Percentiles rank a stretch among this genome's conserved stretches.
Conservation (phyloP, 306 rosid genomes). For the Gastrolobium villosum region DNA sequence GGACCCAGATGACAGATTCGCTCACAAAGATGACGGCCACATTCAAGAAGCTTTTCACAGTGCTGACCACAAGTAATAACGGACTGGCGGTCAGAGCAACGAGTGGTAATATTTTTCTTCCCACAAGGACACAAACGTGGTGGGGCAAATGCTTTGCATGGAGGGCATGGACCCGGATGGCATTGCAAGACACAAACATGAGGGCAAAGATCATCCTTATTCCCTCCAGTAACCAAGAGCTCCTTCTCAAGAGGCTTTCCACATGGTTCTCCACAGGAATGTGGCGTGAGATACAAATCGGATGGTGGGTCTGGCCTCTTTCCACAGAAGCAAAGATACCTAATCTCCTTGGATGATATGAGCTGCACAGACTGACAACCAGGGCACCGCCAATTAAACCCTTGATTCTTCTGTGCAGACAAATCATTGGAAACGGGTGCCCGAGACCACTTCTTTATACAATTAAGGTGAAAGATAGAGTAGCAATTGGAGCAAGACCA, state of each 20-base stretch:
- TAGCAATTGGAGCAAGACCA: slow-evolving; percentile 93
- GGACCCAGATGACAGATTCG: slow-evolving; percentile 78
- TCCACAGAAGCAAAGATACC: slow-evolving; percentile 81
- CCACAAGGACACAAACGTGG: slow-evolving; percentile 85
- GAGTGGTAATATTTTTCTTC: slow-evolving; percentile 74
- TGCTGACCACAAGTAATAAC: slow-evolving; percentile 76
- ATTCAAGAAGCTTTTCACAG: slow-evolving; percentile 79
- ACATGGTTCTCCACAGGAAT: slow-evolving; percentile 93
- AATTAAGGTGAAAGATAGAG: slow-evolving; percentile 84
- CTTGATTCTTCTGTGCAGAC: slow-evolving; percentile 74
- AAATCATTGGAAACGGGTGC: slow-evolving; percentile 80
- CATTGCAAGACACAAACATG: slow-evolving; percentile 95
- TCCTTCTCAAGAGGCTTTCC: slow-evolving; percentile 81
- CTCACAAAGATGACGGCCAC: slow-evolving; percentile 76
- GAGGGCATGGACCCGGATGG: slow-evolving; percentile 97
- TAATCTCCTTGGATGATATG: slow-evolving; percentile 69
- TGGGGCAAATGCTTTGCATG: slow-evolving; percentile 89
- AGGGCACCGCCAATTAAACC: slow-evolving; percentile 91
- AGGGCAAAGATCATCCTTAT: slow-evolving; percentile 77
- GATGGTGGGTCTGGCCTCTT: slow-evolving; percentile 88
- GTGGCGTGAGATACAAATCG: slow-evolving; percentile 87
- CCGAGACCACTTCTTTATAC: slow-evolving; percentile 91
- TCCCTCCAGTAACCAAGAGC: slow-evolving; percentile 36
- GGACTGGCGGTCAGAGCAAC: slow-evolving; percentile 79
- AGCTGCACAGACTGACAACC: slow-evolving; percentile 91